Conservation (phyloP, 2,329 filamentous ascomycete species). For the Ophiosphaerella narmari region DNA sequence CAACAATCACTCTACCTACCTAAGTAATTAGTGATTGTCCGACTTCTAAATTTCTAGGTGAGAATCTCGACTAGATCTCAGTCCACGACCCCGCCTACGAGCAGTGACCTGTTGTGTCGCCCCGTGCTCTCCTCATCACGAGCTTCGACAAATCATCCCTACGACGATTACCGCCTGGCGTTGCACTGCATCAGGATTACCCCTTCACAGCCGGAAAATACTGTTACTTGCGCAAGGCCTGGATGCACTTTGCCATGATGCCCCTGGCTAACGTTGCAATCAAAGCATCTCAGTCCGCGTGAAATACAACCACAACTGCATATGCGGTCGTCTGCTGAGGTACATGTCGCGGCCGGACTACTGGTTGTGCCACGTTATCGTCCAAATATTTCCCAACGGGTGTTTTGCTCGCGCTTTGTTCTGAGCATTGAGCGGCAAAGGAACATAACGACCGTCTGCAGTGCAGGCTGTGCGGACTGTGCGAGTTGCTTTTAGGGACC, state of each 20-base stretch:
- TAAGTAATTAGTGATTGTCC: neutral
- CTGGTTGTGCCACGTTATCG: slow-evolving; percentile 28
- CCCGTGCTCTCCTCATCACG: slow-evolving; percentile 22
- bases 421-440: neutral
- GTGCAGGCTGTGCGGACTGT: slow-evolving; percentile 1
- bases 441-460: slow-evolving; percentile 7
- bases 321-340: slow-evolving; percentile 19
- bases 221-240: slow-evolving; percentile 18
- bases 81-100: slow-evolving; percentile 2
- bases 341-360: slow-evolving; percentile 22
- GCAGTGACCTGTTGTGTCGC: slow-evolving; percentile 26
- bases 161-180: slow-evolving; percentile 23
- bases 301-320: slow-evolving; percentile 26
- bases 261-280: slow-evolving; percentile 27
- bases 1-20: neutral
- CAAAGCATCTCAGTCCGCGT: slow-evolving; percentile 18
- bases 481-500: slow-evolving; percentile 16
- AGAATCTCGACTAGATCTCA: neutral
- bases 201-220: slow-evolving; percentile 20
- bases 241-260: slow-evolving; percentile 17
- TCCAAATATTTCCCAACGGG: slow-evolving; percentile 12
- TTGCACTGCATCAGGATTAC: slow-evolving; percentile 22
- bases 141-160: slow-evolving; percentile 22
- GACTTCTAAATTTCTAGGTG: neutral
- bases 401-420: slow-evolving; percentile 8